Evolutionary conservation across 352 stramenopile species (phyloP).

Genomic region (Globisporangium splendens): DNA sequence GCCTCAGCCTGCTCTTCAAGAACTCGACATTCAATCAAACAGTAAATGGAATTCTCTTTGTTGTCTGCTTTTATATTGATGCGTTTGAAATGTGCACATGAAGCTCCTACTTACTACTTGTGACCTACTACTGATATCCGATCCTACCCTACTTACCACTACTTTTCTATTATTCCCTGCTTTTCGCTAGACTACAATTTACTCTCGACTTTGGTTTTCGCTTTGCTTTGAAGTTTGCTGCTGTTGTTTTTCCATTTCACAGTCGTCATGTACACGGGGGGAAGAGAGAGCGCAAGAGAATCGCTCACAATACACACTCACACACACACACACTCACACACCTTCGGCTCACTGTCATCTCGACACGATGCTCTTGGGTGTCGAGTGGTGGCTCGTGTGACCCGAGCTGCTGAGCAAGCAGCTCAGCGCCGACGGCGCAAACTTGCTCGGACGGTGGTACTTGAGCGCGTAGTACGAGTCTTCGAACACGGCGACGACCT

Average conservation of each 20-base stretch:
- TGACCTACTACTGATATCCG: not conserved
- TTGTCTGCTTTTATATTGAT: no score
- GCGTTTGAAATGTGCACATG: no score
- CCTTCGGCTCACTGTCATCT: not conserved
- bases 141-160: not conserved
- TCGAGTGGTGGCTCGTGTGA: slow-evolving; percentile 32
- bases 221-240: not conserved
- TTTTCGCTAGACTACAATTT: slow-evolving; percentile 1
- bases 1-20: no score
- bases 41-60: no score
- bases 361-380: not conserved
- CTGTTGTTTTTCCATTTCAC: not conserved
- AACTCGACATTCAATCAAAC: no score
- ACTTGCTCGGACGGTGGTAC: slow-evolving; percentile 77
- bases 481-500: slow-evolving; percentile 82
- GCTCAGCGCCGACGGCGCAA: slow-evolving; percentile 73
- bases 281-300: no score
- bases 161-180: not conserved
- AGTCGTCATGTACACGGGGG: slow-evolving; percentile 7
- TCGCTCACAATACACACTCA: no score
- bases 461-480: slow-evolving; percentile 84
- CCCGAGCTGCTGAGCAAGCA: slow-evolving; percentile 69
- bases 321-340: no score
- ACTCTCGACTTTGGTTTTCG: not conserved
- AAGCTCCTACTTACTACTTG: no score